Evolutionary conservation across 1,139 yeast genomes (phyloP).

Genomic region (Blastobotrys buckinghamii): DNA sequence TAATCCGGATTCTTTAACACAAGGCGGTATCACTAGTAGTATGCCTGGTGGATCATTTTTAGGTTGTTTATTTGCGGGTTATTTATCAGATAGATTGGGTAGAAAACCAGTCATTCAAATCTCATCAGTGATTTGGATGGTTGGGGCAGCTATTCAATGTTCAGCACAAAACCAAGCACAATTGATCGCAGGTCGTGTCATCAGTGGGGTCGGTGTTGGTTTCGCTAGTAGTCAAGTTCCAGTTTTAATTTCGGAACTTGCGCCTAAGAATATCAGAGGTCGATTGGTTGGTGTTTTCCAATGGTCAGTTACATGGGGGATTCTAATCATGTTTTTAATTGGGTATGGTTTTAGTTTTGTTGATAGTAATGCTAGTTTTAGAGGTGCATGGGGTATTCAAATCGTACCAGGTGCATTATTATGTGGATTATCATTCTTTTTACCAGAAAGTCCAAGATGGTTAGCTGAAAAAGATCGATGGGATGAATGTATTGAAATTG

Average conservation of each 20-base stretch:
- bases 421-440: conserved; percentile 42
- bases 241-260: conserved; percentile 65
- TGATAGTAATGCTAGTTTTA: conserved; percentile 47
- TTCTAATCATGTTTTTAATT: conserved; percentile 52
- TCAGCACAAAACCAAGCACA: conserved; percentile 74
- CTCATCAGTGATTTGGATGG: conserved; percentile 66
- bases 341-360: conserved; percentile 54
- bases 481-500: conserved; percentile 55
- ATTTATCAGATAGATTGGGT: conserved; percentile 64
- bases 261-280: conserved; percentile 64
- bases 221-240: conserved; percentile 68
- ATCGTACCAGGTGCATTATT: conserved; percentile 54
- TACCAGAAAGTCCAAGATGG: conserved; percentile 78
- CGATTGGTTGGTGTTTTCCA: conserved; percentile 62
- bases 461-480: conserved; percentile 56
- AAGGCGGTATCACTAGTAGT: conserved; percentile 91
- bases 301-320: conserved; percentile 65
- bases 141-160: conserved; percentile 81
- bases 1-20: conserved; percentile 43
- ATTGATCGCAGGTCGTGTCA: conserved; percentile 53
- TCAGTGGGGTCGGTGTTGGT: conserved; percentile 68
- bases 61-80: conserved; percentile 33
- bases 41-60: conserved; percentile 86
- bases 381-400: conserved; percentile 67
- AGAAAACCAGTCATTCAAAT: conserved; percentile 73